Conservation (phyloP, 2,329 filamentous ascomycete genomes). For the Diaporthe citriasiana region DNA sequence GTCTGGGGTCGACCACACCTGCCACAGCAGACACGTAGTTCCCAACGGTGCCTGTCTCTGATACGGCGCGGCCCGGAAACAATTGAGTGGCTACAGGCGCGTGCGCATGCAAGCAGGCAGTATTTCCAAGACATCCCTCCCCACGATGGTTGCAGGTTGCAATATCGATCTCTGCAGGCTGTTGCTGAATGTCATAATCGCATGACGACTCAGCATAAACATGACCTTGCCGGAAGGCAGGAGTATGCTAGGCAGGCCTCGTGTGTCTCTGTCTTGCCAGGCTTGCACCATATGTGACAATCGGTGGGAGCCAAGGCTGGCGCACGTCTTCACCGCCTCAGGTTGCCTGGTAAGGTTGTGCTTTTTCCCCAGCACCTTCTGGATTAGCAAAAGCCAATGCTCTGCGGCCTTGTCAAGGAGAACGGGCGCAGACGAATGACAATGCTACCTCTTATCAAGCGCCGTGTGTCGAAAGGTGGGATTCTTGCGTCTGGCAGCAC, state of each 20-base stretch:
- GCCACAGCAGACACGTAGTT: neutral
- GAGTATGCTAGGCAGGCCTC: slow-evolving; percentile 4
- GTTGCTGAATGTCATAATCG: slow-evolving; percentile 13
- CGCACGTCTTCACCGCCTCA: slow-evolving; percentile 23
- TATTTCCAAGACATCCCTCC: slow-evolving; percentile 1
- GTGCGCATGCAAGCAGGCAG: neutral
- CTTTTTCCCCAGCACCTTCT: slow-evolving; percentile 50
- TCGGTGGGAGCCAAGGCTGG: slow-evolving; percentile 8
- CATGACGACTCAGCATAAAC: slow-evolving; percentile 13
- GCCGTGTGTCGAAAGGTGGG: slow-evolving; percentile 41
- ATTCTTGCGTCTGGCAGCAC: slow-evolving; percentile 55
- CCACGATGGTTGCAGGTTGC: neutral
- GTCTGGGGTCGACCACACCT: slow-evolving; percentile 30
- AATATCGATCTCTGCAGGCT: slow-evolving; percentile 3
- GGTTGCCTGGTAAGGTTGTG: neutral
- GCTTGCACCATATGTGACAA: neutral
- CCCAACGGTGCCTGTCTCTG: slow-evolving; percentile 5
- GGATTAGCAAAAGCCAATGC: slow-evolving; percentile 53
- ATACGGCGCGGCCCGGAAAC: slow-evolving; percentile 15
- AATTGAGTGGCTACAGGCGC: neutral
- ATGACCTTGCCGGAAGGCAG: neutral
- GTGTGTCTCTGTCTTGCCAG: neutral
- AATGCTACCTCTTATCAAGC: slow-evolving; percentile 49
- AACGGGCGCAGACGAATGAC: slow-evolving; percentile 57
- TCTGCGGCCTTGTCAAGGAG: slow-evolving; percentile 48